phyloP scores from a whole-genome alignment of 148 eudicot genomes.

The Arctostaphylos glauca region DNA sequence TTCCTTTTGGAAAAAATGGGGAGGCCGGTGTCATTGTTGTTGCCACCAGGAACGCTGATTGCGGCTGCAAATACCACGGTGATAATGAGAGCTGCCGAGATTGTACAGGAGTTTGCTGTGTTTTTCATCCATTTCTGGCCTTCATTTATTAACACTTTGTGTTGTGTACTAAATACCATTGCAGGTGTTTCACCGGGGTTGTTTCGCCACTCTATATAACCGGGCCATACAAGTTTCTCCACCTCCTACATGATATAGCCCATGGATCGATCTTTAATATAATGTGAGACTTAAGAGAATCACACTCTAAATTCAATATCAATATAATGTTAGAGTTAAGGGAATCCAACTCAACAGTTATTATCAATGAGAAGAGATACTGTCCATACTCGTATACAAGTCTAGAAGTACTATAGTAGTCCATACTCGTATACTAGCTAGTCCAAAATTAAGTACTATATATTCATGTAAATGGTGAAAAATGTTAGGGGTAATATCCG shows the following conservation, averaged over 20 bases:
- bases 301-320: no score
- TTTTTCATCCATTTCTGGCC: not conserved
- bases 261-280: no score
- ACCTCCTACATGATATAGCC: not conserved
- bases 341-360: no score
- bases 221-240: not conserved
- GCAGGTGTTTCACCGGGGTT: not conserved
- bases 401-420: no score
- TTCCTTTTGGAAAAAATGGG: not conserved
- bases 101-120: not conserved
- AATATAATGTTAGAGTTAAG: no score
- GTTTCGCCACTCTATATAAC: not conserved
- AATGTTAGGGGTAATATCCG: not conserved
- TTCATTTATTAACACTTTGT: not conserved
- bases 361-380: no score
- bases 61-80: no score
- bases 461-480: no score
- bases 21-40: not conserved
- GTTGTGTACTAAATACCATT: not conserved
- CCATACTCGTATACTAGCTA: no score
- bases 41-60: not conserved
- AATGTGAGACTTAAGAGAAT: not conserved
- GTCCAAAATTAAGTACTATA: no score
- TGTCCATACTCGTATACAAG: no score
- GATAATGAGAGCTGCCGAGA: not conserved